Evolutionary conservation across 805 yeast species (phyloP).

Genomic region (Debaryomyces maramus): DNA sequence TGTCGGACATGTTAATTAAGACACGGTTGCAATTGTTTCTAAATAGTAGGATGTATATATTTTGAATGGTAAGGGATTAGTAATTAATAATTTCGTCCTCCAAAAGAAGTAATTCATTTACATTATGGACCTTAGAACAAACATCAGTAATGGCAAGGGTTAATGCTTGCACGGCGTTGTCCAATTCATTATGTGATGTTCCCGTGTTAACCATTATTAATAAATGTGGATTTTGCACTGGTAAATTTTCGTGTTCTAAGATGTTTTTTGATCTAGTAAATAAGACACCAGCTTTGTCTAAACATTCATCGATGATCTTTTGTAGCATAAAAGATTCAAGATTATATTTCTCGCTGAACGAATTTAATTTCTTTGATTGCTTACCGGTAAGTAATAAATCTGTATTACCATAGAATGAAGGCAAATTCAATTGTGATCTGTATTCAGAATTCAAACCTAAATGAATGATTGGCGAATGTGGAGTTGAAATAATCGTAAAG

Average conservation of each 20-base stretch:
- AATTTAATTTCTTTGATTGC: conserved; percentile 41
- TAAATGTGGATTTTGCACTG: conserved; percentile 44
- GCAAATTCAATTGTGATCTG: conserved; percentile 47
- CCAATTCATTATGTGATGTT: conserved; percentile 27
- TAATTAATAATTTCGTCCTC: conserved; percentile 26
- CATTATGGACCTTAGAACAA: conserved; percentile 20
- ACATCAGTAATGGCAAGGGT: conserved; percentile 20
- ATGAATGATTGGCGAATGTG: conserved; percentile 68
- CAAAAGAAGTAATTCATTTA: conserved; percentile 26
- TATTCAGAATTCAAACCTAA: conserved; percentile 52
- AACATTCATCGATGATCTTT: conserved; percentile 57
- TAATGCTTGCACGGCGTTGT: conserved; percentile 23
- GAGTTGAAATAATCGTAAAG: conserved; percentile 56
- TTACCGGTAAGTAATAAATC: conserved; percentile 44
- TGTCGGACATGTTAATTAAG: conserved; percentile 1
- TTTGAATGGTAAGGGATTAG: conserved; percentile 5
- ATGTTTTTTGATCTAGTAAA: conserved; percentile 64
- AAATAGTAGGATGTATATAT: conserved; percentile 1
- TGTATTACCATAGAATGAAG: conserved; percentile 51
- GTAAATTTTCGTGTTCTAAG: conserved; percentile 71
- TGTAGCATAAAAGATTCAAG: conserved; percentile 65
- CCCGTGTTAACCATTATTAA: conserved; percentile 32
- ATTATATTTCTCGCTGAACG: conserved; percentile 45
- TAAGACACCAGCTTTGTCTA: conserved; percentile 53
- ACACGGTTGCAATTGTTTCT: not conserved